phyloP scores from a whole-genome alignment of 2,329 filamentous ascomycete species.

The Simplicillium sp. region DNA sequence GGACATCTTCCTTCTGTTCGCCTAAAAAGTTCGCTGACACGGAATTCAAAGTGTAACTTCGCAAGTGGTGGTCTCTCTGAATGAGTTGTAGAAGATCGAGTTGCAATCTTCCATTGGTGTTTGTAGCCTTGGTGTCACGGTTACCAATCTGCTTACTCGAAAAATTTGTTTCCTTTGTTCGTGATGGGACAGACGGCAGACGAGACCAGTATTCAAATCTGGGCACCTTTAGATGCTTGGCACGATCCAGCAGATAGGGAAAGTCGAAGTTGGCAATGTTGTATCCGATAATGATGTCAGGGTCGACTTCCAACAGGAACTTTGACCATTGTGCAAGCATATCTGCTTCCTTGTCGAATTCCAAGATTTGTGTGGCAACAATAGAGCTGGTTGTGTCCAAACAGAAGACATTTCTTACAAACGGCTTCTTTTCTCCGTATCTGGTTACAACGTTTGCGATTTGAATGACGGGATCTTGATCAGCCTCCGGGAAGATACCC shows the following conservation, averaged over 20 bases:
- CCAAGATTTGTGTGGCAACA: conserved; percentile 86
- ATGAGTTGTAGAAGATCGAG: conserved; percentile 90
- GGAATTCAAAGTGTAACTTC: conserved; percentile 96
- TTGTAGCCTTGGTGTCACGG: conserved; percentile 87
- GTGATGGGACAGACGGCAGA: conserved; percentile 60
- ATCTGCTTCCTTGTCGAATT: conserved; percentile 70
- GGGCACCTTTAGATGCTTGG: conserved; percentile 68
- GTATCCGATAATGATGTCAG: conserved; percentile 97
- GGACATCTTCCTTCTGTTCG: conserved; percentile 97
- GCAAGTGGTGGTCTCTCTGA: conserved; percentile 86
- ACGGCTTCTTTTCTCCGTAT: conserved; percentile 92
- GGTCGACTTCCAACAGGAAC: conserved; percentile 83
- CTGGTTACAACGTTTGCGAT: conserved; percentile 93
- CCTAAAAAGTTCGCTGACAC: conserved; percentile 91
- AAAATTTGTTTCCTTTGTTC: conserved; percentile 72
- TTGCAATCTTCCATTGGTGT: conserved; percentile 88
- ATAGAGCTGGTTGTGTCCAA: conserved; percentile 87
- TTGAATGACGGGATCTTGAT: conserved; percentile 90
- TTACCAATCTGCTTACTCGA: conserved; percentile 98
- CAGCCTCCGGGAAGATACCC: conserved; percentile 90
- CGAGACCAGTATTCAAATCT: conserved; percentile 85
- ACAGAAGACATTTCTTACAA: conserved; percentile 93
- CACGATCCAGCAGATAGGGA: conserved; percentile 84
- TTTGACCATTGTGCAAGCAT: conserved; percentile 92
- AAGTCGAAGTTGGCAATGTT: conserved; percentile 99